Base-by-base conservation (phyloP, 441 rosid genomes). In the Erodium trifolium region DNA sequence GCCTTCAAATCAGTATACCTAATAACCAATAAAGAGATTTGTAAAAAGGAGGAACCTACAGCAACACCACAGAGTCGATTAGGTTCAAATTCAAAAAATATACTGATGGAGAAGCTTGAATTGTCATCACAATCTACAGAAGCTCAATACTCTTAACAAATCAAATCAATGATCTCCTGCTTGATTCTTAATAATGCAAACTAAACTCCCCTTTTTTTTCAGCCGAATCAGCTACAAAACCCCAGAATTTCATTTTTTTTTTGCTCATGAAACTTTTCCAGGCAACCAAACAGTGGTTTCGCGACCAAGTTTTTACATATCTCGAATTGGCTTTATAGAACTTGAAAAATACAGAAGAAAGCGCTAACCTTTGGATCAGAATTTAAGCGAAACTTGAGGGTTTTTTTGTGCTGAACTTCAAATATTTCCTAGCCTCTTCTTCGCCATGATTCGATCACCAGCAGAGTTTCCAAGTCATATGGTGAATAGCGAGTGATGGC, bases 221-320 rank as follows among this genome's bases (percentile, higher is more conserved):
- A 34, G 37, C 37, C 5, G 5, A 34, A 34, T 34, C 37, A 34
- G 37, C 27, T 0, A 16, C 7, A 53, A 57, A 19, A 59, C 10
- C 64, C 64, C 29, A 18, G 9, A 19, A 9, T 59, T 19, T 59
- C 64, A 59, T 59, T 59, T 19, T 19, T 31, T 59, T 59, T 59
- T 23, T 23, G 27, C 27, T 23, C 11, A 9, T 34, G 23, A 7
- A 17, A 43, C 49, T 19, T 19, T 59, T 7, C 64, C 11, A 11
- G 34, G 64, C 13, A 59, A 59, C 64, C 64, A 59, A 59, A 23
- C 64, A 59, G 64, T 19, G 34, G 64, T 5, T 59, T 59, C 34
- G 23, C 10, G 49, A 43, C 13, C 12, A 8, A 8, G 2, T 1
- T 8, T 43, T 43, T 43, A 43, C 49, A 43, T 43, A 5, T 43